Evolutionary conservation across 495 filamentous ascomycete species (phyloP), one percentile per base, ranked within the genome.

Genomic region (Penicillium bovifimosum): DNA sequence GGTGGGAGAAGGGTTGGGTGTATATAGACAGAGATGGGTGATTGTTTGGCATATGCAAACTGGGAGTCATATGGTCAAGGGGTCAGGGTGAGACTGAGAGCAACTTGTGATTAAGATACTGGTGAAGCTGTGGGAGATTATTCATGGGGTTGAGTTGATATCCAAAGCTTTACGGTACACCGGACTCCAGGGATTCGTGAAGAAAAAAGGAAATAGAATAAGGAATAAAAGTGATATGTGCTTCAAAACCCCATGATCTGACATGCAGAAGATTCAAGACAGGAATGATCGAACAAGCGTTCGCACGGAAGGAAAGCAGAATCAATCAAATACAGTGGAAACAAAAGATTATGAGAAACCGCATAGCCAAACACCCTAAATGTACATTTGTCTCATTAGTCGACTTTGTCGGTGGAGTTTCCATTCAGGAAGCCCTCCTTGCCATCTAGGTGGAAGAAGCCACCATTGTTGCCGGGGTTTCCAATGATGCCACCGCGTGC

Each of bases 391-490:
- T 60, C 55, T 60, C 55, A 64, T 80, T 73, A 96, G 72, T 95
- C 90, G 51, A 84, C 87, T 76, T 96, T 96, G 57, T 85, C 88
- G 50, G 83, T 81, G 26, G 72, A 67, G 16, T 71, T 76, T 40
- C 76, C 75, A 47, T 72, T 76, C 59, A 79, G 70, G 42, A 91
- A 64, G 20, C 88, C 86, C 55, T 91, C 84, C 64, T 88, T 90
- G 20, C 83, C 86, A 62, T 91, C 87, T 8, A 91, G 71, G 41
- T 84, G 75, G 69, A 95, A 91, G 68, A 87, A 86, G 8, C 88
- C 86, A 27, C 78, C 79, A 13, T 79, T 72, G 35, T 67, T 69
- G 54, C 73, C 76, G 60, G 78, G 66, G 47, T 80, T 74, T 34
- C 85, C 80, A 35, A 85, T 77, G 52, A 74, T 75, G 16, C 76